Percentiles rank a stretch among this genome's conserved stretches.
These are phyloP conservation scores for Botrytis pseudocinerea DNA, from an alignment of 2,329 filamentous ascomycete species.

Conservation along the genomic window DNA sequence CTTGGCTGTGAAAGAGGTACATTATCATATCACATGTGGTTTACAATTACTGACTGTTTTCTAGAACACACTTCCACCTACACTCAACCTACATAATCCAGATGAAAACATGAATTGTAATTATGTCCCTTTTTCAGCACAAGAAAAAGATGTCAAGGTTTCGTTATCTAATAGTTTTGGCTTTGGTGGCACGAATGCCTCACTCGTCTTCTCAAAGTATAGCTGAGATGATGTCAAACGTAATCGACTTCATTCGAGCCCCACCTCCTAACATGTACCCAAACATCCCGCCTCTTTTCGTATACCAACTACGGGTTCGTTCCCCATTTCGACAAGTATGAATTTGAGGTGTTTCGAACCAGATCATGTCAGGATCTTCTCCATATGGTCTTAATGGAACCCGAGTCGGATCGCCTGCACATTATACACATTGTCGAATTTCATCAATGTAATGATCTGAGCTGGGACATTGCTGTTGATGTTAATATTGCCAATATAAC, in stretches of 20 bases:
- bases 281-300: conserved; percentile 25
- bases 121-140: conserved; percentile 72
- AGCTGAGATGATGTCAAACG: conserved; percentile 15
- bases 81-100: conserved; percentile 73
- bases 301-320: conserved; percentile 27
- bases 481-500: not conserved
- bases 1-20: conserved; percentile 74
- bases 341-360: conserved; percentile 28
- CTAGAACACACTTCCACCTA: conserved; percentile 79
- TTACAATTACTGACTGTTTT: conserved; percentile 18
- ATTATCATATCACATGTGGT: conserved; percentile 38
- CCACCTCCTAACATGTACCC: conserved; percentile 24
- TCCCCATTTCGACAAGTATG: conserved; percentile 31
- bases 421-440: conserved; percentile 30
- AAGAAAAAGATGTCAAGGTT: conserved; percentile 69
- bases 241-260: not conserved
- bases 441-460: conserved; percentile 32
- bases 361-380: conserved; percentile 17
- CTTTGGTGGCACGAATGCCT: conserved; percentile 95
- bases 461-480: not conserved
- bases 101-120: conserved; percentile 76
- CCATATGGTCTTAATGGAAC: conserved; percentile 26
- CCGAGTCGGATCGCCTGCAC: conserved; percentile 29
- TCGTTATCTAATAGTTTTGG: conserved; percentile 95
- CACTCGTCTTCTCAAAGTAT: conserved; percentile 66